phyloP scores from a whole-genome alignment of 73 alveolate species.

The Halteria grandinella region DNA sequence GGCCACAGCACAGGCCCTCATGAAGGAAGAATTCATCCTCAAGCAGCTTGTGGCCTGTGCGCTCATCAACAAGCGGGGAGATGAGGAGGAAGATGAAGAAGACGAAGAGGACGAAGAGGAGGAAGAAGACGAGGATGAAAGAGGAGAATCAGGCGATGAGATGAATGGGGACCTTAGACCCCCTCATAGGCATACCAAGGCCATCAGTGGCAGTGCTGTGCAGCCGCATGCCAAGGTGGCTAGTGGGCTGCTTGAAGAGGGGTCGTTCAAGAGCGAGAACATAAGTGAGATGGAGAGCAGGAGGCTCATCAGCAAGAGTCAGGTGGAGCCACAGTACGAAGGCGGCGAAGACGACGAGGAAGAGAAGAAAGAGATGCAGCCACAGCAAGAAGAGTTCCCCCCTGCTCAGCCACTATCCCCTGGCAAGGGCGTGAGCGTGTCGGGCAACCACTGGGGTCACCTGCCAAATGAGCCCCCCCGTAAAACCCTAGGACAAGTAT shows the following conservation, averaged over 20 bases:
- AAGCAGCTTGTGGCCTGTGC: constrained; percentile 36
- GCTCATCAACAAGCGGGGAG: not conserved
- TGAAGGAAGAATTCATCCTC: not conserved
- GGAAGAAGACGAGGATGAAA: not conserved
- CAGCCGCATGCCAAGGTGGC: not conserved
- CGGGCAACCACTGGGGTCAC: not conserved
- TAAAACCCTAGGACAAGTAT: not conserved
- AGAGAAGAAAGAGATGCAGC: not conserved
- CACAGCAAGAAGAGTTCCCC: not conserved
- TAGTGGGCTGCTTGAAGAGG: not conserved
- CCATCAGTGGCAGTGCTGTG: not conserved
- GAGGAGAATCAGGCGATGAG: not conserved
- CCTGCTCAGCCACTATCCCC: not conserved
- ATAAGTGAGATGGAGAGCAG: constrained; percentile 7
- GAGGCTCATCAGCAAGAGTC: not conserved
- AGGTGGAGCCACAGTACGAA: not conserved
- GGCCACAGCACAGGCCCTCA: not conserved
- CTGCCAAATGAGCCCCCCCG: constrained; percentile 1
- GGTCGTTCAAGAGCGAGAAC: constrained; percentile 12
- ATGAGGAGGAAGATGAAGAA: not conserved
- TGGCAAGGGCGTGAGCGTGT: not conserved
- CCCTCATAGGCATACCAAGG: not conserved
- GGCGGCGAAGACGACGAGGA: constrained; percentile 4
- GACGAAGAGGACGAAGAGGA: constrained; percentile 3
- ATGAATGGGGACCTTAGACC: not conserved